Percentiles rank a stretch among this genome's conserved stretches.
phyloP scores from a whole-genome alignment of 495 filamentous ascomycete species.

The Penicillium maclennaniae region DNA sequence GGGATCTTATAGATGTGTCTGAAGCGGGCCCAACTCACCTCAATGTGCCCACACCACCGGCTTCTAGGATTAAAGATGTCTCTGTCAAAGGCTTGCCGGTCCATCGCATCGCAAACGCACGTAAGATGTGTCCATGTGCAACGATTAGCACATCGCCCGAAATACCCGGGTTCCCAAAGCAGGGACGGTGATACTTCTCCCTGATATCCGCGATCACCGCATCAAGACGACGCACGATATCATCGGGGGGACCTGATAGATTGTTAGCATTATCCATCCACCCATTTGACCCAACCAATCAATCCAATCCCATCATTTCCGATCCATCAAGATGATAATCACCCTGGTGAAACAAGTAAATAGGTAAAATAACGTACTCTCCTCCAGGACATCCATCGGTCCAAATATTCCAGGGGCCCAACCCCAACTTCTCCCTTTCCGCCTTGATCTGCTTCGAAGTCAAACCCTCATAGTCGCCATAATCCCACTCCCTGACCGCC shows the following conservation, averaged over 20 bases:
- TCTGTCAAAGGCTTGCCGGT: conserved; percentile 59
- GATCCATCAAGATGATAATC: conserved; percentile 1
- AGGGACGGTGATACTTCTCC: conserved; percentile 46
- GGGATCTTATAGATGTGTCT: neutral
- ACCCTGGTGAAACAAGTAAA: neutral
- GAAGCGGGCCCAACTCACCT: conserved; percentile 44
- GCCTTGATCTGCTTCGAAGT: conserved; percentile 67
- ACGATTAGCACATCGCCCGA: conserved; percentile 64
- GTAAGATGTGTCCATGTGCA: conserved; percentile 82
- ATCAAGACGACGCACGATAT: conserved; percentile 68
- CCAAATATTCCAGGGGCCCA: conserved; percentile 75
- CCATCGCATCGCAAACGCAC: conserved; percentile 92
- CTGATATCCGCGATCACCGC: conserved; percentile 71
- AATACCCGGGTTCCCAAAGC: conserved; percentile 39
- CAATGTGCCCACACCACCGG: conserved; percentile 80
- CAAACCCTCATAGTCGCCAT: conserved; percentile 91
- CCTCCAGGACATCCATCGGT: conserved; percentile 70
- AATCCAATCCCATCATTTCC: no score
- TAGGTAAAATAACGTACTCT: conserved; percentile 46
- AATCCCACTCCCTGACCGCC: conserved; percentile 90
- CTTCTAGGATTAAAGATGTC: conserved; percentile 57
- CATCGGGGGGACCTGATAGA: conserved; percentile 54
- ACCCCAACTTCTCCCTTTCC: conserved; percentile 39
- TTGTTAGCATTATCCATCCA: conserved; percentile 1
- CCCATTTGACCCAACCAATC: no score